Conservation (phyloP, 495 filamentous ascomycete genomes). For the Penicillium lividum region DNA sequence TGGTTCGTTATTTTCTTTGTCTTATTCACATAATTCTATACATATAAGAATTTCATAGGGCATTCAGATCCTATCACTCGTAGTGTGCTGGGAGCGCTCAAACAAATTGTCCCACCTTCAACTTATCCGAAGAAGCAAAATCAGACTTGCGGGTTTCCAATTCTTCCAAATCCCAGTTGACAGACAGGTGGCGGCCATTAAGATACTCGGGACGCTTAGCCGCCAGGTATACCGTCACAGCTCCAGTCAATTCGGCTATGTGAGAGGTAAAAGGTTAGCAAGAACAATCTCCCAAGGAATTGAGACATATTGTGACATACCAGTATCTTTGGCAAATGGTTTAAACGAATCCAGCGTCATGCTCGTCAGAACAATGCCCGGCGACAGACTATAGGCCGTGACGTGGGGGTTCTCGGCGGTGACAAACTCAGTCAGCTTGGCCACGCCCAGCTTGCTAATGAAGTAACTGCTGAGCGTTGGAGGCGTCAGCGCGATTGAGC, state of each 20-base stretch:
- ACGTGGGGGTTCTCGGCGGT: conserved; percentile 1
- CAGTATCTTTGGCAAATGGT: not conserved
- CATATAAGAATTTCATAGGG: not conserved
- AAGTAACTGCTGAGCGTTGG: conserved; percentile 4
- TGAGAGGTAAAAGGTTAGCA: not conserved
- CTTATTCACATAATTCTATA: not conserved
- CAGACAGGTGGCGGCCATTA: not conserved
- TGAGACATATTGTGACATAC: not conserved
- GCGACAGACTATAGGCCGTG: conserved; percentile 1
- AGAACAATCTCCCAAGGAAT: not conserved
- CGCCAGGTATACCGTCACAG: conserved; percentile 2
- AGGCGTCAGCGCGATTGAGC: not conserved
- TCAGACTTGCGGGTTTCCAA: not conserved
- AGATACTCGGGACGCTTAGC: not conserved
- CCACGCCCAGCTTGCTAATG: conserved; percentile 2
- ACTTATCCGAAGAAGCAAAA: conserved; percentile 1
- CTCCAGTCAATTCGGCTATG: conserved; percentile 1
- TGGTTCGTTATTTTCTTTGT: not conserved
- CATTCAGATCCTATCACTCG: not conserved
- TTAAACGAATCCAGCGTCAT: conserved; percentile 4
- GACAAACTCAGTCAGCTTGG: not conserved
- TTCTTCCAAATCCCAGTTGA: conserved; percentile 4
- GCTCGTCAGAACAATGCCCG: conserved; percentile 1
- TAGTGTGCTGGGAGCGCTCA: not conserved
- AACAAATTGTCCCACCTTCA: conserved; percentile 1